Evolutionary conservation across 1,139 yeast genomes (phyloP).

Genomic region (Arxiozyma telluris): DNA sequence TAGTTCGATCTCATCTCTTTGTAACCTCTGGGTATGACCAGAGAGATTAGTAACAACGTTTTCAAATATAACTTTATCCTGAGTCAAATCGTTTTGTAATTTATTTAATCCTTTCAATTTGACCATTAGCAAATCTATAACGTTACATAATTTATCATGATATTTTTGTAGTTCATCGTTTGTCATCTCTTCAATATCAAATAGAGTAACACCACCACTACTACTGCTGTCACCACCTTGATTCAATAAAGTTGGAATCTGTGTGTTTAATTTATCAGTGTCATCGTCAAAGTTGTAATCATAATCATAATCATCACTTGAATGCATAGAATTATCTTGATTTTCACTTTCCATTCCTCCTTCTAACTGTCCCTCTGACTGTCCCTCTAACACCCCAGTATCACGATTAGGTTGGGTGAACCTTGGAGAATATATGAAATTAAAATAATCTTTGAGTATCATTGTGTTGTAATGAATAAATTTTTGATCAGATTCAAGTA

Average conservation of each 20-base stretch:
- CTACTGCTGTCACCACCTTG: neutral
- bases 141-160: constrained; percentile 24
- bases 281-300: constrained; percentile 6
- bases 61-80: constrained; percentile 27
- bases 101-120: constrained; percentile 16
- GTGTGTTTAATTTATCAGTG: constrained; percentile 10
- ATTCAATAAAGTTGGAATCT: constrained; percentile 15
- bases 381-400: neutral
- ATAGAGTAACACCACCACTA: too few relatives aligned
- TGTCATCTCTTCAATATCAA: constrained; percentile 1
- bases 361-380: neutral
- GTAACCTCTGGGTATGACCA: constrained; percentile 30
- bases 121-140: constrained; percentile 17
- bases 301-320: constrained; percentile 5
- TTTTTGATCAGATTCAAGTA: constrained; percentile 7
- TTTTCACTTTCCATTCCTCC: neutral
- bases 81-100: constrained; percentile 14
- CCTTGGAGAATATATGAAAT: constrained; percentile 13
- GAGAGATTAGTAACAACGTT: constrained; percentile 27
- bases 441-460: constrained; percentile 15
- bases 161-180: constrained; percentile 9
- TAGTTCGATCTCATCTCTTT: constrained; percentile 27
- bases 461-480: constrained; percentile 6
- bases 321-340: neutral
- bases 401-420: constrained; percentile 5